Evolutionary conservation across 805 yeast genomes (phyloP).

Genomic region (Pichia pseudocactophila): DNA sequence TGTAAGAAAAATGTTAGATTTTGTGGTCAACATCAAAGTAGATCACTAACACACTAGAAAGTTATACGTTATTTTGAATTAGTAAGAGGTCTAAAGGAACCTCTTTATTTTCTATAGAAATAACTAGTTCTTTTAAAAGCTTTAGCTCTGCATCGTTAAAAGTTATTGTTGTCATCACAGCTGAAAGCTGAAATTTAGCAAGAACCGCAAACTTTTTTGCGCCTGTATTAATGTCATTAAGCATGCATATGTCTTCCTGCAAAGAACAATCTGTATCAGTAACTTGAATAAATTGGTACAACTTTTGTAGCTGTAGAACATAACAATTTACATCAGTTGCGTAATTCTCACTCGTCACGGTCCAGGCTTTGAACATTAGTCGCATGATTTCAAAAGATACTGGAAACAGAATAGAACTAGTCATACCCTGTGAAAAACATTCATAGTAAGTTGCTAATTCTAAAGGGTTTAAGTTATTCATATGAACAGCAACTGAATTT

Average conservation of each 20-base stretch:
- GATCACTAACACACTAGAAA: conserved; percentile 8
- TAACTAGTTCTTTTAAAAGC: no score
- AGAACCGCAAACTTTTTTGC: no score
- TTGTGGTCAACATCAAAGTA: conserved; percentile 48
- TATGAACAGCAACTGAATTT: background rate
- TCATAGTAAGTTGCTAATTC: background rate
- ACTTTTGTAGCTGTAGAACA: background rate
- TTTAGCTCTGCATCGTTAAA: no score
- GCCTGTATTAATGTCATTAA: no score
- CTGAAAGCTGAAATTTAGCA: no score
- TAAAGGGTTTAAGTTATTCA: background rate
- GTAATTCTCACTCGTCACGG: background rate
- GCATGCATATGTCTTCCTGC: no score
- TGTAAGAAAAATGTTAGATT: conserved; percentile 52
- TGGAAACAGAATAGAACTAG: background rate
- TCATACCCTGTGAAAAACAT: background rate
- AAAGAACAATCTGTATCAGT: no score
- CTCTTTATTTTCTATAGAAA: no score
- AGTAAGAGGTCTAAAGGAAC: no score
- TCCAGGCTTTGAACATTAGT: conserved; percentile 1
- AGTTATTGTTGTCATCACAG: no score
- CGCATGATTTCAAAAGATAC: conserved; percentile 6
- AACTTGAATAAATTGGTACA: no score
- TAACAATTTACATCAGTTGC: background rate
- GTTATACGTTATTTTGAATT: no score